Conservation (phyloP, 2,329 filamentous ascomycete species). For the Fusarium penzigii region DNA sequence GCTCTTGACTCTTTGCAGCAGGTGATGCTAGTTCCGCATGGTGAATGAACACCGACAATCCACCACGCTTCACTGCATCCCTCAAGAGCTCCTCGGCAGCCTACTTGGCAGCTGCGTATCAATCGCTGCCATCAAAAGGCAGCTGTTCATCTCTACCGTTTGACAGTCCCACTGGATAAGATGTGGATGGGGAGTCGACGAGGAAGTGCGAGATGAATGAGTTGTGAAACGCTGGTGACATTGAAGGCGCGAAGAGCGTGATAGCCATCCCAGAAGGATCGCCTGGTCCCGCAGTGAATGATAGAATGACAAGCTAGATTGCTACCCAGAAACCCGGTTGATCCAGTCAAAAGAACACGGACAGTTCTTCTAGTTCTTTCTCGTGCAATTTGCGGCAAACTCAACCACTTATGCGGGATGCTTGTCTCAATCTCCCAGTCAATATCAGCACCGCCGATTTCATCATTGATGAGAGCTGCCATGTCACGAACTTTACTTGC, state of each 20-base stretch:
- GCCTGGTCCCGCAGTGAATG: constrained; percentile 49
- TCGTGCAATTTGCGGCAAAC: not conserved
- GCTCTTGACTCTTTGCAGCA: no score
- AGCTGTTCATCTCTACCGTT: constrained; percentile 1
- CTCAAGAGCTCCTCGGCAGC: constrained; percentile 34
- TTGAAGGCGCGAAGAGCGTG: constrained; percentile 29
- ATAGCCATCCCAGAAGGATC: constrained; percentile 36
- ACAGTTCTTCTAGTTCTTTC: not conserved
- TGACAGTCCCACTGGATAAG: constrained; percentile 29
- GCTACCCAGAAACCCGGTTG: constrained; percentile 18
- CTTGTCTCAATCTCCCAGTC: constrained; percentile 8
- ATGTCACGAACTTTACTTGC: constrained; percentile 41
- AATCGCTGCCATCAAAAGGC: constrained; percentile 18
- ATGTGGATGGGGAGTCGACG: constrained; percentile 36
- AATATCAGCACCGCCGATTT: not conserved
- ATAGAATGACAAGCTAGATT: constrained; percentile 43
- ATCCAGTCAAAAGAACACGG: constrained; percentile 18
- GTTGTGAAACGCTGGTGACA: constrained; percentile 29
- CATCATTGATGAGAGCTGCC: constrained; percentile 26
- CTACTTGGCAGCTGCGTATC: constrained; percentile 38
- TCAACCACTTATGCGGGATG: not conserved
- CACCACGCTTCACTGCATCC: constrained; percentile 10
- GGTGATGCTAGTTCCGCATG: not conserved
- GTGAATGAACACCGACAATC: constrained; percentile 13
- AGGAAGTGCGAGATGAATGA: constrained; percentile 16